phyloP scores from a whole-genome alignment of 495 filamentous ascomycete genomes.

The Aspergillus nidulans region DNA sequence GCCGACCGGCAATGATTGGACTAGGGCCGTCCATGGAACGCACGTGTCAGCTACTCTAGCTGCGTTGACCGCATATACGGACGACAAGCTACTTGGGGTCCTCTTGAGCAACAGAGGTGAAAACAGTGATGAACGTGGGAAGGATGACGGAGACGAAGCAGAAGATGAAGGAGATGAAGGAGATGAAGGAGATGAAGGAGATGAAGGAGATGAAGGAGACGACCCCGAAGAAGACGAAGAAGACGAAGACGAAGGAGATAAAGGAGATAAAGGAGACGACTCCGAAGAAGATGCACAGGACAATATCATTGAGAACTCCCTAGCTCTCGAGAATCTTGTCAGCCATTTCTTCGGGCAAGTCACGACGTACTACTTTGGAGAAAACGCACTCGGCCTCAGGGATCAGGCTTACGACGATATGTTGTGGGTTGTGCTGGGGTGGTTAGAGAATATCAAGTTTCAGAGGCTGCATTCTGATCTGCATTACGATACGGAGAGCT shows the following conservation, averaged over 20 bases:
- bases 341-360: conserved; percentile 78
- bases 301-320: conserved; percentile 28
- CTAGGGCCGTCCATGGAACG: conserved; percentile 79
- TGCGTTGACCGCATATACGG: conserved; percentile 50
- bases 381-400: conserved; percentile 71
- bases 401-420: conserved; percentile 92
- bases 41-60: conserved; percentile 67
- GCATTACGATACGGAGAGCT: conserved; percentile 29
- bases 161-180: too few relatives aligned
- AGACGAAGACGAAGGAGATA: too few relatives aligned
- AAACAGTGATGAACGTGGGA: too few relatives aligned
- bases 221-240: too few relatives aligned
- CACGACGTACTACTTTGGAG: conserved; percentile 77
- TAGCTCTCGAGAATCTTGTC: conserved; percentile 65
- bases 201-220: too few relatives aligned
- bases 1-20: conserved; percentile 92
- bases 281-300: background rate
- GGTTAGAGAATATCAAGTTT: conserved; percentile 81
- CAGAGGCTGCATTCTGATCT: conserved; percentile 66
- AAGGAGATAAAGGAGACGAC: background rate
- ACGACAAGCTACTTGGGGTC: conserved; percentile 17
- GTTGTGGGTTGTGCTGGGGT: conserved; percentile 92
- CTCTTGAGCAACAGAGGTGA: conserved; percentile 19
- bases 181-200: too few relatives aligned
- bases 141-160: too few relatives aligned